Evolutionary conservation across 257 asterid genomes (phyloP), one percentile per base, ranked within the genome.

Genomic region (Solanum tarijense): DNA sequence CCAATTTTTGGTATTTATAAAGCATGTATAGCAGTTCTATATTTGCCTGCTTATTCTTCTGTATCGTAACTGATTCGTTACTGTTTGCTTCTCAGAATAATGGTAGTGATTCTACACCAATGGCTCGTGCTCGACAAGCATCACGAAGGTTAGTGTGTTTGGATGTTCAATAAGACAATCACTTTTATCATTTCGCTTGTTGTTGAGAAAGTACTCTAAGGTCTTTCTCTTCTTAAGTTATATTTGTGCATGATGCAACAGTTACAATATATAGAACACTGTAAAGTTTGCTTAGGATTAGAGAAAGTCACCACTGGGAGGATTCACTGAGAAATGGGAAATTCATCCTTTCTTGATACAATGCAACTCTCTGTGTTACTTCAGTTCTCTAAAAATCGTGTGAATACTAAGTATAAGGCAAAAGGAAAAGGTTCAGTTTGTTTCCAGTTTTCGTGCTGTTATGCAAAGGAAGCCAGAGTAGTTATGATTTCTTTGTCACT

Each of bases 131-230:
- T 78, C 95, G 95, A 84, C 96, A 93, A 89, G 93, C 92, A 87
- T 94, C 98, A 36, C 89, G 95, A 87, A 93, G 97, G 98, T 95
- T 89, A 90, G 94, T 75, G 84, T 35, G 34, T 71, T 46, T 75
- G 83, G 29, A 62, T 13, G 60, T 76, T 39, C 83, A 76, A n/a
- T 6, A n/a, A 76, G 58, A n/a, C 35, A 6, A n/a, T 6, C 32
- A 39, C 5, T 35, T 74, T 74, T 35, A 73, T 11, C 83, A n/a
- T 75, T 38, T 36, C 6, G 0, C 83, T 75, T 38, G 23, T 74
- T 35, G 82, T 75, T 75, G 83, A 3, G 0, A 46, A 32, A 75
- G 58, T 11, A 21, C 6, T 36, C 14, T 5, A 6, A 38, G 55
- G 34, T 74, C 55, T 23, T 74, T 74, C 83, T 74, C 83, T 74